Conservation (phyloP, 768 basidiomycete genomes). For the Wakefieldia striispora region DNA sequence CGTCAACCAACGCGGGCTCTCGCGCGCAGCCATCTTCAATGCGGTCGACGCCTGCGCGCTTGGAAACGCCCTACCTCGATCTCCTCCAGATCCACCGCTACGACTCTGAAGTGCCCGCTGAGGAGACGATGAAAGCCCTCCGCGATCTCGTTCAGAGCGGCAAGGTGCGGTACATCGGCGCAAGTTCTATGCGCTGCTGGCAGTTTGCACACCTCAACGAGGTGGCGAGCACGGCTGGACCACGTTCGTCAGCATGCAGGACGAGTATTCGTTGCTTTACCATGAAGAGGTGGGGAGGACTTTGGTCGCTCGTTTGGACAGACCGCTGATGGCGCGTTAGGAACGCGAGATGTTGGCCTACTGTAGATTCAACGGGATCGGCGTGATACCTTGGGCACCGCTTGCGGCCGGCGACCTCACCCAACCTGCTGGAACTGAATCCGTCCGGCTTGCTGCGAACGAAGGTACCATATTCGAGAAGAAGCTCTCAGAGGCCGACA, state of each 20-base stretch:
- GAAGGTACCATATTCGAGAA: conserved; percentile 27
- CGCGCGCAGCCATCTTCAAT: conserved; percentile 37
- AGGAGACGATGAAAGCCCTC: conserved; percentile 51
- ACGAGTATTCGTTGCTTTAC: conserved; percentile 52
- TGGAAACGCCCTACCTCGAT: conserved; percentile 38
- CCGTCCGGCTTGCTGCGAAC: conserved; percentile 13
- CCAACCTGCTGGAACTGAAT: conserved; percentile 31
- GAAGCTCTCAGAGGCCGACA: conserved; percentile 28
- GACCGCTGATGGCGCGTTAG: conserved; percentile 17
- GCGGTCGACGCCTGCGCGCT: conserved; percentile 35
- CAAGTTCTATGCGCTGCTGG: conserved; percentile 47
- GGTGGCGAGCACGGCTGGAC: conserved; percentile 47
- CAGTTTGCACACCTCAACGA: conserved; percentile 46
- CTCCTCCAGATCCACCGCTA: conserved; percentile 46
- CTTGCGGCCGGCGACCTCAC: conserved; percentile 41
- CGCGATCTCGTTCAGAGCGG: conserved; percentile 48
- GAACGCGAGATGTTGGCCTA: conserved; percentile 46
- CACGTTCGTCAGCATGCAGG: conserved; percentile 56
- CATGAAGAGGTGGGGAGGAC: conserved; percentile 43
- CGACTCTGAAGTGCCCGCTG: conserved; percentile 35
- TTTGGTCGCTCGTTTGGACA: background rate
- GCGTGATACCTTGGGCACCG: conserved; percentile 51
- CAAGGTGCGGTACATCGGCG: conserved; percentile 53
- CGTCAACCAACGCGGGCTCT: conserved; percentile 35
- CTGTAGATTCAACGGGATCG: conserved; percentile 49